Evolutionary conservation across 2,329 filamentous ascomycete genomes (phyloP).

Genomic region (Pseudocercospora macadamiae): DNA sequence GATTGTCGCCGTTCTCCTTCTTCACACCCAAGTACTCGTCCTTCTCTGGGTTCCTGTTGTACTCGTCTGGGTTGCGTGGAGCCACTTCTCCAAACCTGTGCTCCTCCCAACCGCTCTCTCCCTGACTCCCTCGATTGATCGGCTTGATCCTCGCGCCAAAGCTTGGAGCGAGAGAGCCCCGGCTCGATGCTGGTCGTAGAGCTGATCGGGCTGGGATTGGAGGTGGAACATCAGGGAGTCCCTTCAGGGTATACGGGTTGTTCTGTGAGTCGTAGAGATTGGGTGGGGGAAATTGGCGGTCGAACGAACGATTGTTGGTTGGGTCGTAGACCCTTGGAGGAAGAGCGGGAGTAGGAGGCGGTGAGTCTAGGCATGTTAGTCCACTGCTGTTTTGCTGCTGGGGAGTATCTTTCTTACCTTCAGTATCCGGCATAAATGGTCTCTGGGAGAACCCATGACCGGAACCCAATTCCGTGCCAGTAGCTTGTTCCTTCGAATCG

Average conservation of each 20-base stretch:
- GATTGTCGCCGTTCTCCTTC: too few species aligned
- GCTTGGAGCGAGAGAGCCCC: background rate
- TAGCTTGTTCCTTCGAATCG: background rate
- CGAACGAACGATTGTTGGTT: background rate
- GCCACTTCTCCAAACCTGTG: background rate
- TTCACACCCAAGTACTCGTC: too few species aligned
- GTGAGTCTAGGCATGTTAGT: background rate
- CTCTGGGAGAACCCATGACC: background rate
- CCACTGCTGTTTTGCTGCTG: background rate
- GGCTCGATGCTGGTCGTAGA: background rate
- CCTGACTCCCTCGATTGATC: too few species aligned
- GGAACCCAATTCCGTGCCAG: background rate
- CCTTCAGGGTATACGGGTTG: background rate
- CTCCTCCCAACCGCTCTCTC: background rate
- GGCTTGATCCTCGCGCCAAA: too few species aligned
- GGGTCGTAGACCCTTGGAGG: background rate
- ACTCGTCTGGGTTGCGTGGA: too few species aligned
- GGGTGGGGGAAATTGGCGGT: background rate
- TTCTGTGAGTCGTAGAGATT: background rate
- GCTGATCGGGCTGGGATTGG: background rate
- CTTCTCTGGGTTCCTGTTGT: too few species aligned
- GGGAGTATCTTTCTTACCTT: background rate
- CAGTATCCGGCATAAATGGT: background rate
- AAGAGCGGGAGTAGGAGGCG: background rate
- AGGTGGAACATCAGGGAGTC: background rate